Evolutionary conservation across 176 grass and related monocot genomes (phyloP).

Genomic region (Areca catechu): DNA sequence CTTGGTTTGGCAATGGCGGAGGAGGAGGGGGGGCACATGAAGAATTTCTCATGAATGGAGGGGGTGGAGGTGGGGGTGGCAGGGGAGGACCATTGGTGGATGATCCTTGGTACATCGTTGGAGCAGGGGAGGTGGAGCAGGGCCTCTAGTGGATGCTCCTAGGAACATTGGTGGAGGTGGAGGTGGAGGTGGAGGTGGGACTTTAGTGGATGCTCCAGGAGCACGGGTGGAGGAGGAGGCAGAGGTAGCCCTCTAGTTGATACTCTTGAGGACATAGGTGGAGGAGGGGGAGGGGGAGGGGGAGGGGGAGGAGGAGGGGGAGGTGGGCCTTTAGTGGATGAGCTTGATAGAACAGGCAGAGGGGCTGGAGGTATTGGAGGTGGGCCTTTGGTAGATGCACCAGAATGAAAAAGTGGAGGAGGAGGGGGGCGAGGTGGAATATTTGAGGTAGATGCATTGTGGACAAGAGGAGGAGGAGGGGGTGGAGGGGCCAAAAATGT

Average conservation of each 20-base stretch:
- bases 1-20: too few species aligned
- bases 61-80: too few species aligned
- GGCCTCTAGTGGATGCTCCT: background rate
- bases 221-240: too few species aligned
- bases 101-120: too few species aligned
- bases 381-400: too few species aligned
- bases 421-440: background rate
- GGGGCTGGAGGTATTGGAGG: too few species aligned
- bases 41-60: background rate
- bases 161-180: conserved; percentile 7
- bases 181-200: background rate
- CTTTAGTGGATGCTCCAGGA: too few species aligned
- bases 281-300: conserved; percentile 1
- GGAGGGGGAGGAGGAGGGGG: background rate
- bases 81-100: too few species aligned
- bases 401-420: background rate
- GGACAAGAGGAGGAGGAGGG: conserved; percentile 22
- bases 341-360: too few species aligned
- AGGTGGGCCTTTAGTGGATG: too few species aligned
- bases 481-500: conserved; percentile 23
- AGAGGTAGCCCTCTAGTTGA: background rate
- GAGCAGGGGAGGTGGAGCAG: conserved; percentile 14
- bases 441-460: conserved; percentile 1
- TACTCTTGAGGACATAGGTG: conserved; percentile 2
- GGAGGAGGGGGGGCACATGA: background rate